Evolutionary conservation across 345 rosid genomes (phyloP).

Genomic region (Citrus sp.): DNA sequence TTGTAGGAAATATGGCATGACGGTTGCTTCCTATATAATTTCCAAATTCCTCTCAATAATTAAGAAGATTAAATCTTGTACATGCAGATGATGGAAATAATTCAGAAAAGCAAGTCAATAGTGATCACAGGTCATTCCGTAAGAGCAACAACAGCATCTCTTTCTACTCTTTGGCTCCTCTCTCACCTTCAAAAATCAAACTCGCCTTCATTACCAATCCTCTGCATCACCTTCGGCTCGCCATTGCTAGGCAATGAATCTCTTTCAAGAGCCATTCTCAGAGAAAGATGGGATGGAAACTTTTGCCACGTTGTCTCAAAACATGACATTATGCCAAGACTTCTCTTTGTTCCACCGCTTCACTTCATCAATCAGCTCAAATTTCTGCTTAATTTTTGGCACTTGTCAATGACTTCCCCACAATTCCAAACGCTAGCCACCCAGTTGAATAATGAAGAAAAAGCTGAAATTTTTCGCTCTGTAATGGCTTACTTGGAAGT

Average conservation of each 20-base stretch:
- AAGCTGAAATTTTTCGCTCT: constrained; percentile 16
- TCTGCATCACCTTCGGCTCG: constrained; percentile 81
- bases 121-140: constrained; percentile 79
- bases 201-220: constrained; percentile 27
- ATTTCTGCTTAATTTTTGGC: constrained; percentile 29
- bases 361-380: constrained; percentile 22
- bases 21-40: no score
- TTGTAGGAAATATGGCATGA: no score
- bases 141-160: constrained; percentile 78
- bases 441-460: constrained; percentile 15
- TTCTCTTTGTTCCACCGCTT: constrained; percentile 35
- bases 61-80: no score
- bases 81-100: constrained; percentile 37
- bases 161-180: constrained; percentile 79
- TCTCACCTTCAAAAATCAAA: constrained; percentile 28
- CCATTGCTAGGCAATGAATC: constrained; percentile 70
- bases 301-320: constrained; percentile 67
- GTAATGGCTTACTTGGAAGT: constrained; percentile 19
- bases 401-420: constrained; percentile 25
- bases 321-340: constrained; percentile 53
- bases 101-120: constrained; percentile 36
- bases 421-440: constrained; percentile 2
- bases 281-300: constrained; percentile 59
- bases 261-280: constrained; percentile 54
- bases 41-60: no score